These are phyloP conservation scores for Pestalotiopsis sp. DNA, from an alignment of 2,329 filamentous ascomycete species.

Conservation along the genomic window DNA sequence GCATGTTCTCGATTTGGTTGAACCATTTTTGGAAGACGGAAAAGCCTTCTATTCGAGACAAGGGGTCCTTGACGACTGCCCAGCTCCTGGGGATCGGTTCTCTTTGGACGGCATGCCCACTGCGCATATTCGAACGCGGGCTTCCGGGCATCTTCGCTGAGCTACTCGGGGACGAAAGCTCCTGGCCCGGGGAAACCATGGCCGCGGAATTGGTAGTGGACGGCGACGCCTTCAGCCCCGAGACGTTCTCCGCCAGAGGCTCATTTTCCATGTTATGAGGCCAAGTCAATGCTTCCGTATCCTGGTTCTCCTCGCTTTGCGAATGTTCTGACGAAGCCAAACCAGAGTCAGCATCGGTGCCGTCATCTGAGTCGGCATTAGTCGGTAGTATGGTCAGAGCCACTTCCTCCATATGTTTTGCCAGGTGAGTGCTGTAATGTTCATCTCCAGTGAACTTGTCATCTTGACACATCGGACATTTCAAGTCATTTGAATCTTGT, in stretches of 20 bases:
- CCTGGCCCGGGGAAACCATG: constrained; percentile 31
- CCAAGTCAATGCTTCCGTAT: neutral
- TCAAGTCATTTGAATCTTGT: neutral
- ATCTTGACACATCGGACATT: constrained; percentile 10
- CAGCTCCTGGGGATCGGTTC: constrained; percentile 40
- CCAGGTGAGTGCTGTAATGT: neutral
- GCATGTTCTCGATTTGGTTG: neutral
- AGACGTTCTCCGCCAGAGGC: neutral
- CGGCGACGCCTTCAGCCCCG: constrained; percentile 26
- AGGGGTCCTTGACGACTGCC: neutral
- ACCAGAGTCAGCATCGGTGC: constrained; percentile 13
- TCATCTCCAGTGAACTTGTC: neutral
- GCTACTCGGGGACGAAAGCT: constrained; percentile 38
- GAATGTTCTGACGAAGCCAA: constrained; percentile 6
- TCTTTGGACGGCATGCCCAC: constrained; percentile 42
- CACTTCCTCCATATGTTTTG: constrained; percentile 14
- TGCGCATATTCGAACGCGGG: constrained; percentile 65
- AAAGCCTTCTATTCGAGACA: neutral
- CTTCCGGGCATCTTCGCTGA: constrained; percentile 51
- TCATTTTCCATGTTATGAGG: neutral
- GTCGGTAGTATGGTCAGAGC: constrained; percentile 14
- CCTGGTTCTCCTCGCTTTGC: neutral
- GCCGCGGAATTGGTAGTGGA: constrained; percentile 30
- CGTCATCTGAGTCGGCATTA: constrained; percentile 15
- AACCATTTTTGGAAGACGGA: neutral